Evolutionary conservation across 2,329 filamentous ascomycete species (phyloP).

Genomic region (Beauveria sp.): DNA sequence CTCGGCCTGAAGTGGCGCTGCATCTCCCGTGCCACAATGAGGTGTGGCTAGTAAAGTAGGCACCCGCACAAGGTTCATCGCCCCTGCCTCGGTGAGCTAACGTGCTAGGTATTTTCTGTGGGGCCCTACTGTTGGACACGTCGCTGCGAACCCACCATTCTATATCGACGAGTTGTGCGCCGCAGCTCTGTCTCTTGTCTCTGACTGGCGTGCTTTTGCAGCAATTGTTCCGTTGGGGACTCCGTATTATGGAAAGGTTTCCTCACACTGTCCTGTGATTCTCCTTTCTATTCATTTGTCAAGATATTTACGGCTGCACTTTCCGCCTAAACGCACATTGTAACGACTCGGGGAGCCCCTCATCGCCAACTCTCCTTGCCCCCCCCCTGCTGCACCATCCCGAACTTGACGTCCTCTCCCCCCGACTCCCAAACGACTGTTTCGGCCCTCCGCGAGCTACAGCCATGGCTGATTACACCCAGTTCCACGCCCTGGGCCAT

Average conservation of each 20-base stretch:
- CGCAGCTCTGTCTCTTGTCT: neutral
- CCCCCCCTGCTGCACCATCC: neutral
- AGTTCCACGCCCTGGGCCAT: constrained; percentile 50
- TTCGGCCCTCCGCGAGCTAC: neutral
- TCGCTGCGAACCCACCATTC: constrained; percentile 3
- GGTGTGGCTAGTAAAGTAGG: neutral
- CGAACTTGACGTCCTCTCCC: neutral
- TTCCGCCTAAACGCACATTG: neutral
- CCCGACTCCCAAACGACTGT: neutral
- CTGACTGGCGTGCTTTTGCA: neutral
- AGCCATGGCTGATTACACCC: constrained; percentile 47
- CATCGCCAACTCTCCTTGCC: neutral
- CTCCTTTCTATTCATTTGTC: neutral
- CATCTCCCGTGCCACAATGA: neutral
- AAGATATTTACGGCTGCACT: neutral
- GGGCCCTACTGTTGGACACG: constrained; percentile 3
- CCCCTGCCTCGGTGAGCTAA: neutral
- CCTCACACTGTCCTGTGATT: too few relatives aligned
- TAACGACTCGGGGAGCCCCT: constrained; percentile 3
- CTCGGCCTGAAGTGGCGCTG: neutral
- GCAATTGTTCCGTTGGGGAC: neutral
- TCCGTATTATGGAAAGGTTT: neutral
- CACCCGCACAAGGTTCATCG: neutral
- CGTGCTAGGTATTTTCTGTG: neutral
- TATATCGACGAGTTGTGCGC: neutral